A percentile compares a stretch with the other conserved stretches of the same genome.
These are phyloP conservation scores for Beta lomatogona DNA, from an alignment of 179 eudicot genomes.

Conservation along the genomic window DNA sequence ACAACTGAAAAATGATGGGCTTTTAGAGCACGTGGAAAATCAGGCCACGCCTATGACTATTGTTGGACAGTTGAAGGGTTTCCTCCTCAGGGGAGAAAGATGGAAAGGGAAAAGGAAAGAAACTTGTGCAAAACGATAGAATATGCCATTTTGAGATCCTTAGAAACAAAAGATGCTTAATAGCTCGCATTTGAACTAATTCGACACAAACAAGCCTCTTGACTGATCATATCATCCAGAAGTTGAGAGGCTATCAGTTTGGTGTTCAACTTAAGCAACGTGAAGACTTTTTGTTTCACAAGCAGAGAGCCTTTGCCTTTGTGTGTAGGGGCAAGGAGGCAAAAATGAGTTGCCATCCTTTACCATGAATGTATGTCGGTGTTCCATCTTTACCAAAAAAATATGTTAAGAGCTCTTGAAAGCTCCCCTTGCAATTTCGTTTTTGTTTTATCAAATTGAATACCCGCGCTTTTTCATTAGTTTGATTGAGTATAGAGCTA, in stretches of 20 bases:
- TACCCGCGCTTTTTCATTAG: not conserved
- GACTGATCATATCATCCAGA: not conserved
- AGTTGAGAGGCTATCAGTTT: not conserved
- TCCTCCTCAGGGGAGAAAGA: too few species aligned
- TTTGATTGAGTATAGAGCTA: not conserved
- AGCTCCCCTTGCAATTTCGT: not conserved
- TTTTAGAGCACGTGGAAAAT: too few species aligned
- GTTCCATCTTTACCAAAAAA: not conserved
- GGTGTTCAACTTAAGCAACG: not conserved
- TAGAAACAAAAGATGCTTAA: not conserved
- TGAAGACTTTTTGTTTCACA: not conserved
- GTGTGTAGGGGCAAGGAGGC: not conserved
- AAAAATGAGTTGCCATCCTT: not conserved
- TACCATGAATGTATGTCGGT: not conserved
- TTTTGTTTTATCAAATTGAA: not conserved
- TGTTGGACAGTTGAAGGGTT: too few species aligned
- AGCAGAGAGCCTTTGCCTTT: not conserved
- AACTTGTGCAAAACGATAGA: not conserved
- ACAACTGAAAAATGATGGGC: too few species aligned
- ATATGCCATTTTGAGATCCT: not conserved
- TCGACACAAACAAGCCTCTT: not conserved
- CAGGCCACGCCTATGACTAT: too few species aligned
- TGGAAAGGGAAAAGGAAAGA: too few species aligned
- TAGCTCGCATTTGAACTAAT: not conserved
- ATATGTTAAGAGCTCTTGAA: not conserved